Evolutionary conservation across 352 stramenopile species (phyloP).

Genomic region (Globisporangium acanthophoron): DNA sequence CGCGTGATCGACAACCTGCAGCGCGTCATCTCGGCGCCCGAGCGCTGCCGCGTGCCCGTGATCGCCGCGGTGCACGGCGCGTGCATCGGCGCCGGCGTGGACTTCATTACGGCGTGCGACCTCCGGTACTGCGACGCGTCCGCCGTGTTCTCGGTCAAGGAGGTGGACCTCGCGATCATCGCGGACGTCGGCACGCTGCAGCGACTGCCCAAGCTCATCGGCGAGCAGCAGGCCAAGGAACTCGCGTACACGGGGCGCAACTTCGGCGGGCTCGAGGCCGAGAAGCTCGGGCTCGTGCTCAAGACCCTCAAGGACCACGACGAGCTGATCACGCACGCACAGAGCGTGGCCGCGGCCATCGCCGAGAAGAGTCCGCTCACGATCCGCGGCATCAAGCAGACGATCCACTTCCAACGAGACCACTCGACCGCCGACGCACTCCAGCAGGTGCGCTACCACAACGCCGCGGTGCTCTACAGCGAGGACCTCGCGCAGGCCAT

Average conservation of each 20-base stretch:
- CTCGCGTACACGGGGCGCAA: constrained; percentile 79
- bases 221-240: constrained; percentile 82
- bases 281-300: constrained; percentile 71
- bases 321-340: constrained; percentile 50
- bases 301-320: constrained; percentile 59
- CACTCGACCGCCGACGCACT: constrained; percentile 77
- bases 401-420: constrained; percentile 83
- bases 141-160: constrained; percentile 82
- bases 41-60: constrained; percentile 81
- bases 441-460: constrained; percentile 79
- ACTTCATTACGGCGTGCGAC: constrained; percentile 87
- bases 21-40: constrained; percentile 73
- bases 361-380: constrained; percentile 83
- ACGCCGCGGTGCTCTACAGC: constrained; percentile 79
- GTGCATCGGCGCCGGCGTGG: constrained; percentile 82
- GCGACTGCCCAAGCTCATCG: constrained; percentile 78
- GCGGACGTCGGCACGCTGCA: constrained; percentile 87
- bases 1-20: constrained; percentile 81
- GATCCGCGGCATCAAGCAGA: constrained; percentile 84
- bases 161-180: constrained; percentile 87
- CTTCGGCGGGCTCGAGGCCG: constrained; percentile 73
- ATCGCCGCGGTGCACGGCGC: constrained; percentile 75
- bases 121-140: constrained; percentile 81
- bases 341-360: constrained; percentile 51
- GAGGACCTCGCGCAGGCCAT: constrained; percentile 80